Conservation (phyloP, 345 rosid species). For the Citrus glauca region DNA sequence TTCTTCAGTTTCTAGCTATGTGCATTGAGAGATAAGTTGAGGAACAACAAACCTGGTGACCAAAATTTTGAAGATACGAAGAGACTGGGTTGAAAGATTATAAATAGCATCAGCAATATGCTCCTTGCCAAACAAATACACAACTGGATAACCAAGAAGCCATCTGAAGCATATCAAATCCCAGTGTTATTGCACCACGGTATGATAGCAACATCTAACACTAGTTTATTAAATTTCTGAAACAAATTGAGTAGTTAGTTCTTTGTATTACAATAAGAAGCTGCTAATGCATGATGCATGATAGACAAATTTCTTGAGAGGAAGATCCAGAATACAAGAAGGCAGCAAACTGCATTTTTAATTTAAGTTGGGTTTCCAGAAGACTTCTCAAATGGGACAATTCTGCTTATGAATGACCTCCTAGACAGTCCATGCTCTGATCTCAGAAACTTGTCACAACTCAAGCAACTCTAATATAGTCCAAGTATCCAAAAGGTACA, state of each 20-base stretch:
- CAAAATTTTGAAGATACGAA: constrained; percentile 63
- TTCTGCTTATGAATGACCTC: not conserved
- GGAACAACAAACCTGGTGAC: constrained; percentile 51
- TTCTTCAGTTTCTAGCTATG: not conserved
- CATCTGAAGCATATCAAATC: constrained; percentile 48
- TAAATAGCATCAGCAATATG: constrained; percentile 71
- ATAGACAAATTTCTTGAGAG: not conserved
- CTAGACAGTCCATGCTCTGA: not conserved
- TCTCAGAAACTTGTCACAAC: not conserved
- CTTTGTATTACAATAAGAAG: not conserved
- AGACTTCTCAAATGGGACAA: not conserved
- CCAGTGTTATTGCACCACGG: constrained; percentile 1
- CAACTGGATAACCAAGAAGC: constrained; percentile 91
- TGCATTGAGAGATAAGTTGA: not conserved
- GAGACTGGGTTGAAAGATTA: constrained; percentile 84
- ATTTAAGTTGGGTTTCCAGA: not conserved
- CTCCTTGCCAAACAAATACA: constrained; percentile 82
- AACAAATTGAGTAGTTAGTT: not conserved
- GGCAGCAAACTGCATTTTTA: not conserved
- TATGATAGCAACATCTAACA: not conserved
- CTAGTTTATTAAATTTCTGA: not conserved
- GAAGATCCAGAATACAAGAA: not conserved
- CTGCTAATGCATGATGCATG: not conserved
- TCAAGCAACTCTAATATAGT: not conserved
- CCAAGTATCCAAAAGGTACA: not conserved